These are phyloP conservation scores for Neophaeococcomyces mojaviensis DNA, from an alignment of 2,329 filamentous ascomycete species.

Conservation along the genomic window DNA sequence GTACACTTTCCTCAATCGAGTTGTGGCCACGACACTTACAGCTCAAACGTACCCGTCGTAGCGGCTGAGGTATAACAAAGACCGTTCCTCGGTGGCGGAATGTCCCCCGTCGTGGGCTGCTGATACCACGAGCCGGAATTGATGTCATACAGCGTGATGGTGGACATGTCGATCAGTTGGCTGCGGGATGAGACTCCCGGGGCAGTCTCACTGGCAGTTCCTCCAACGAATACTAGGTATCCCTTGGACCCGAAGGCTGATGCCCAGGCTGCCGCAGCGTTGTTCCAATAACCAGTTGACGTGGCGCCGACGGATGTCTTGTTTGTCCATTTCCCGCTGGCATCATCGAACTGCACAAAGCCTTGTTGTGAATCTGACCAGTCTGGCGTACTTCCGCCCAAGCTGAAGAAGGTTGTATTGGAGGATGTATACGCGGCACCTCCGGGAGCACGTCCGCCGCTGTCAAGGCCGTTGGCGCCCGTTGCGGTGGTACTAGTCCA, in stretches of 20 bases:
- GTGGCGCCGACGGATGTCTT: slow-evolving; percentile 10
- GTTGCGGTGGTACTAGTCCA: slow-evolving; percentile 10
- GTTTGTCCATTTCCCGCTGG: slow-evolving; percentile 12
- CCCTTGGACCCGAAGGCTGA: slow-evolving; percentile 13
- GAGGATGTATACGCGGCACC: slow-evolving; percentile 10
- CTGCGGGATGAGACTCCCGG: too few species aligned
- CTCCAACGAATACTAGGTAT: slow-evolving; percentile 14
- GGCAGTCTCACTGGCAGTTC: not conserved
- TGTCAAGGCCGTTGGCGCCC: slow-evolving; percentile 6
- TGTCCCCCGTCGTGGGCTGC: slow-evolving; percentile 17
- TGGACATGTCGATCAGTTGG: slow-evolving; percentile 14
- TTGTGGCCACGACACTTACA: slow-evolving; percentile 21
- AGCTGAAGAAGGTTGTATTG: slow-evolving; percentile 12
- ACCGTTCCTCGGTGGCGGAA: slow-evolving; percentile 12
- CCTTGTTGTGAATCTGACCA: slow-evolving; percentile 8
- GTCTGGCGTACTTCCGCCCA: slow-evolving; percentile 9
- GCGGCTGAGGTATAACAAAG: slow-evolving; percentile 22
- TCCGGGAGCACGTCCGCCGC: slow-evolving; percentile 9
- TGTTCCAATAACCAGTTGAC: slow-evolving; percentile 10
- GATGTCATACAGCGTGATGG: slow-evolving; percentile 17
- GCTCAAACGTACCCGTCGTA: slow-evolving; percentile 2
- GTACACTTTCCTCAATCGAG: not conserved
- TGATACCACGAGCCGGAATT: slow-evolving; percentile 13
- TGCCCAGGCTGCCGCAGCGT: slow-evolving; percentile 9
- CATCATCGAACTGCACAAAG: slow-evolving; percentile 12